Evolutionary conservation across 208 protist species (phyloP), one percentile per base, ranked within the genome.

Genomic region (Leptomonas pyrrhocoris): DNA sequence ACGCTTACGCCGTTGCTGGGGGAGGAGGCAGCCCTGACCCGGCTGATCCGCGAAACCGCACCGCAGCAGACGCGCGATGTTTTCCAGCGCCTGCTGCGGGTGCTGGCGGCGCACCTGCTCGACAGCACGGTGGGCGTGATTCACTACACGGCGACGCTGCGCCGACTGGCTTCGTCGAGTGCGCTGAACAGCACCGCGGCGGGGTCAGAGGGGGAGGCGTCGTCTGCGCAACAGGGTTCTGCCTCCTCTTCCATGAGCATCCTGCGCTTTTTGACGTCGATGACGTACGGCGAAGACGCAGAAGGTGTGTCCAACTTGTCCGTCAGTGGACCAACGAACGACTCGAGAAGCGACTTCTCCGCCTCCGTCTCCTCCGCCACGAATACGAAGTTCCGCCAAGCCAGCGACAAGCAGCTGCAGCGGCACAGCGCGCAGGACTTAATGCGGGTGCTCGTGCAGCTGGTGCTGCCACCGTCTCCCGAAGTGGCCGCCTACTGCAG

Each of bases 1-100:
- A 86, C 81, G 4, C 88, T 93, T 38, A 60, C 61, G 12, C 82
- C 84, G 25, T 63, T 96, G 30, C 77, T 94, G 30, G 88, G 88
- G 0, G 46, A 63, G 23, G 63, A 57, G 19, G 59, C 88, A 1
- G 67, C 81, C 34, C 79, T 95, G 46, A 90, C 85, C 16, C 59
- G 62, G n/a, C 72, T 92, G 21, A 63, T 93, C 13, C 57, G 62
- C 9, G 73, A 88, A 54, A 79, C 80, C 21, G 75, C 77, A n/a
- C 82, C 81, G 34, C 40, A 80, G 27, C 73, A 86, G 58, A 61
- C 90, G 12, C 64, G 77, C 6, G 71, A 68, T 31, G 66, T 86
- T 13, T 90, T 90, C 38, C 54, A 84, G 28, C 69, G 81, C 0
- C 64, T 90, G 15, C 70, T 87, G 27, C 81, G 71, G 15, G 73